Evolutionary conservation across 2,329 filamentous ascomycete species (phyloP).

Genomic region (Alternaria triticimaculans): DNA sequence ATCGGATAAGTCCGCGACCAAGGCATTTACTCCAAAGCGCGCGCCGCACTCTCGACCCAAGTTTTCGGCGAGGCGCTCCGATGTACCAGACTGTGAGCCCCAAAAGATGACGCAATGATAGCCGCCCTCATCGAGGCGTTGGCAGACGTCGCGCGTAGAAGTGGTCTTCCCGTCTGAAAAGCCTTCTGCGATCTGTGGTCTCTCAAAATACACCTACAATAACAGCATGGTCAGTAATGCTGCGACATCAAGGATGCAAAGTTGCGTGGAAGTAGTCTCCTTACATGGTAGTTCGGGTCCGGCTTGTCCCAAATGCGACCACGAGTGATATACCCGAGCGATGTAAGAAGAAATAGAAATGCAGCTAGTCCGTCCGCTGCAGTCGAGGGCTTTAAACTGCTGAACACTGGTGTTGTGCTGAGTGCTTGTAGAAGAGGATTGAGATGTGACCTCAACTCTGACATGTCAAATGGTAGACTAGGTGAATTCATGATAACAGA

Average conservation of each 20-base stretch:
- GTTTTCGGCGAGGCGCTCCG: conserved; percentile 53
- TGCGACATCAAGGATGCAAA: neutral
- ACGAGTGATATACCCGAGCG: conserved; percentile 51
- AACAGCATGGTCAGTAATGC: neutral
- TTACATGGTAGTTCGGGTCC: conserved; percentile 55
- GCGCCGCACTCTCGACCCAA: conserved; percentile 50
- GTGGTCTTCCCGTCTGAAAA: conserved; percentile 19
- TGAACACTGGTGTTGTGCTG: conserved; percentile 15
- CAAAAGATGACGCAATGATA: conserved; percentile 53
- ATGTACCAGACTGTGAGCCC: conserved; percentile 58
- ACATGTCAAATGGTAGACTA: conserved; percentile 18
- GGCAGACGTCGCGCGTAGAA: conserved; percentile 56
- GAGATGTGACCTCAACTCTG: conserved; percentile 20
- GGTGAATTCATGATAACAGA: conserved; percentile 20
- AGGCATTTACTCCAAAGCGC: conserved; percentile 50
- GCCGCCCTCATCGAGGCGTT: conserved; percentile 50
- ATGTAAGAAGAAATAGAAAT: conserved; percentile 46
- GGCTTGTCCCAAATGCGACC: conserved; percentile 56
- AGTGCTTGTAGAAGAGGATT: conserved; percentile 19
- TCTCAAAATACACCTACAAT: conserved; percentile 53
- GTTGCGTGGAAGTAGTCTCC: neutral
- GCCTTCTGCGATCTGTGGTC: conserved; percentile 53
- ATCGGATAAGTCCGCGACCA: conserved; percentile 56
- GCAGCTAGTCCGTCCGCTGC: conserved; percentile 49
- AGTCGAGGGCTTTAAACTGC: conserved; percentile 39